phyloP scores from a whole-genome alignment of 306 rosid species.

The Neltuma alba region DNA sequence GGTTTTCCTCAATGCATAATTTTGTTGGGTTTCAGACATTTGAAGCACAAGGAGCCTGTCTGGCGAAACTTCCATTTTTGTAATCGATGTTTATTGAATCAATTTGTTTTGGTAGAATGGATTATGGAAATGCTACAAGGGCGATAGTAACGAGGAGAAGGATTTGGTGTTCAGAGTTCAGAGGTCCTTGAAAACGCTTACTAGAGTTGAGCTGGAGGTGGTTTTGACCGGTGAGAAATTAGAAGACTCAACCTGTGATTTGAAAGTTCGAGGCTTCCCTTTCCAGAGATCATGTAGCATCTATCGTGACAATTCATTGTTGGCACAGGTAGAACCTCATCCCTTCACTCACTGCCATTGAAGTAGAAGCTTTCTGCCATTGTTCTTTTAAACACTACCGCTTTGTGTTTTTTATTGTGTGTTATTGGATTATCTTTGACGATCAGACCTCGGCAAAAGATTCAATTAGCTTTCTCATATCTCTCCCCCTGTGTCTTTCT shows the following conservation, averaged over 20 bases:
- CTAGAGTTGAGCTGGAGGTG: slow-evolving; percentile 63
- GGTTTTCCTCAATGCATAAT: not conserved
- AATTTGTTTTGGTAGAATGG: slow-evolving; percentile 55
- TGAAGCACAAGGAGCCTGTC: not conserved
- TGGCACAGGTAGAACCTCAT: slow-evolving; percentile 73
- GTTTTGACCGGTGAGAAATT: slow-evolving; percentile 44
- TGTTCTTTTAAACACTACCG: not conserved
- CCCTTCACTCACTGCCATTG: not conserved
- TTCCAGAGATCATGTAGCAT: slow-evolving; percentile 71
- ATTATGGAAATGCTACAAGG: slow-evolving; percentile 77
- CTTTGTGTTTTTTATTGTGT: not conserved
- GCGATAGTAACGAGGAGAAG: slow-evolving; percentile 37
- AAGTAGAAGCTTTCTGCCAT: not conserved
- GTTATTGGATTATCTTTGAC: not conserved
- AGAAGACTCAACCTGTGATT: slow-evolving; percentile 41
- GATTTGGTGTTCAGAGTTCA: slow-evolving; percentile 58
- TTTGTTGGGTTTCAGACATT: not conserved
- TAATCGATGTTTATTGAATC: not conserved
- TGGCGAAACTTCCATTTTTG: not conserved
- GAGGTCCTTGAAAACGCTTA: slow-evolving; percentile 55
- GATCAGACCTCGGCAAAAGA: not conserved
- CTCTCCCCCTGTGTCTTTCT: too few relatives aligned
- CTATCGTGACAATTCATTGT: slow-evolving; percentile 52
- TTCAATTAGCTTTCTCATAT: not conserved
- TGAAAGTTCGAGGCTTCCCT: slow-evolving; percentile 72